Evolutionary conservation across 2,329 filamentous ascomycete species (phyloP).

Genomic region (Talaromyces sp.): DNA sequence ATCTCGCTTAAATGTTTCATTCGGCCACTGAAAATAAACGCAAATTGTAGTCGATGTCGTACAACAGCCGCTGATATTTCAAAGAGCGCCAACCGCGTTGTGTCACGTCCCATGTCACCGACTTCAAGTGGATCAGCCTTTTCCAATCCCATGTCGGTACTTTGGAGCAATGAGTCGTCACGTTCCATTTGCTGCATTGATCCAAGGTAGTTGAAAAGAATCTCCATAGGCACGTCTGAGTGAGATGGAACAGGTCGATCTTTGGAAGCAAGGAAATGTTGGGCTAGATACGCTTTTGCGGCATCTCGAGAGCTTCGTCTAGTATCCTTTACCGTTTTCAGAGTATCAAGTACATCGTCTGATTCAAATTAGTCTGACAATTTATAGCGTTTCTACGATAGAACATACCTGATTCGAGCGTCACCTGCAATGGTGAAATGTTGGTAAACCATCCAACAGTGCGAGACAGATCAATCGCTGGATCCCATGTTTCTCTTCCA

Average conservation of each 20-base stretch:
- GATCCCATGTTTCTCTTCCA: slow-evolving; percentile 46
- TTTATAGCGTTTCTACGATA: too few relatives aligned
- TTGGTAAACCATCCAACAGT: slow-evolving; percentile 54
- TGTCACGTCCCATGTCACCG: slow-evolving; percentile 44
- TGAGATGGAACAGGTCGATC: slow-evolving; percentile 34
- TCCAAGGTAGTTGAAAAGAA: slow-evolving; percentile 43
- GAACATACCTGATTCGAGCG: slow-evolving; percentile 21
- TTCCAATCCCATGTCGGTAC: slow-evolving; percentile 45
- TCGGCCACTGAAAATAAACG: slow-evolving; percentile 49
- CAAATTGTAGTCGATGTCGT: slow-evolving; percentile 45
- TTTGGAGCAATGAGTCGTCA: slow-evolving; percentile 42
- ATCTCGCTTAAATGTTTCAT: slow-evolving; percentile 49
- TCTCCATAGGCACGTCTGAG: slow-evolving; percentile 37
- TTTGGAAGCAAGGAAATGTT: slow-evolving; percentile 29
- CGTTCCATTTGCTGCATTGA: slow-evolving; percentile 43
- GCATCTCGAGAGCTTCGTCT: slow-evolving; percentile 35
- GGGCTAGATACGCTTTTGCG: slow-evolving; percentile 37
- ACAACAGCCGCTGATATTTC: slow-evolving; percentile 52
- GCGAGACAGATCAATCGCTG: slow-evolving; percentile 46
- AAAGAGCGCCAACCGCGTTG: slow-evolving; percentile 49
- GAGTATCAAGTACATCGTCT: slow-evolving; percentile 30
- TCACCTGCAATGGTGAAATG: slow-evolving; percentile 43
- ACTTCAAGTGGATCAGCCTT: slow-evolving; percentile 44
- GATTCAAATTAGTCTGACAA: slow-evolving; percentile 18
- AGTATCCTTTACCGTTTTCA: slow-evolving; percentile 38